Base-by-base conservation (phyloP, 805 yeast species). In the Hanseniaspora vineae region DNA sequence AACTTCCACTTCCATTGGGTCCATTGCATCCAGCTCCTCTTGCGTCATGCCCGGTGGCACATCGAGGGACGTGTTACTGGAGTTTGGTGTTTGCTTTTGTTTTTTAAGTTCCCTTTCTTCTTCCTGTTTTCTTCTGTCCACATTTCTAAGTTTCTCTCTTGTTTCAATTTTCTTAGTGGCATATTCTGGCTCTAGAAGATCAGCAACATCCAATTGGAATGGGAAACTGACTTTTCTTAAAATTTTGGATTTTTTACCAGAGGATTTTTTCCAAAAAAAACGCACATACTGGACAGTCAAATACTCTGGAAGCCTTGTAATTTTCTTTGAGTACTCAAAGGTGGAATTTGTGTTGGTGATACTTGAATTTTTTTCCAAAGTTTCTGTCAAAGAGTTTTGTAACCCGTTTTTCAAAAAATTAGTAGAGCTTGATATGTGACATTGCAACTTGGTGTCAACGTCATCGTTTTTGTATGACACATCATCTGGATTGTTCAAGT, bases 161-260 rank as follows among this genome's bases (percentile, higher is more conserved):
- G 77, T 75, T 42, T 79, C 75, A 18, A 80, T 72, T 59, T 88
- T 80, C 49, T 77, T 77, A 13, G 69, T 68, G 59, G 77, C 80
- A 53, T 88, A 76, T 11, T 77, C 80, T n/a, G 79, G 88, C 50
- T 88, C 88, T 56, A 92, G 72, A 68, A 89, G 69, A 60, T 89
- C 97, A 15, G 89, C 76, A 39, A 87, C 71, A 62, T 92, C 99
- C 49, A 90, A 70, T 64, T 85, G 92, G 66, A 88, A 84, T 40
- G 99, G 99, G 68, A 92, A 92, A 53, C 81, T 84, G 23, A 92
- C 98, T 67, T 83, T 87, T 62, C 98, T 80, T 62, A 92, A 72
- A 61, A 92, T 92, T 67, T 92, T 92, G 17, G 96, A 84, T 69
- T 92, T 92, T 66, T 83, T 84, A 54, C 77, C 78, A 3, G 94